phyloP scores from a whole-genome alignment of 306 rosid genomes.

The Prunus mongolica region DNA sequence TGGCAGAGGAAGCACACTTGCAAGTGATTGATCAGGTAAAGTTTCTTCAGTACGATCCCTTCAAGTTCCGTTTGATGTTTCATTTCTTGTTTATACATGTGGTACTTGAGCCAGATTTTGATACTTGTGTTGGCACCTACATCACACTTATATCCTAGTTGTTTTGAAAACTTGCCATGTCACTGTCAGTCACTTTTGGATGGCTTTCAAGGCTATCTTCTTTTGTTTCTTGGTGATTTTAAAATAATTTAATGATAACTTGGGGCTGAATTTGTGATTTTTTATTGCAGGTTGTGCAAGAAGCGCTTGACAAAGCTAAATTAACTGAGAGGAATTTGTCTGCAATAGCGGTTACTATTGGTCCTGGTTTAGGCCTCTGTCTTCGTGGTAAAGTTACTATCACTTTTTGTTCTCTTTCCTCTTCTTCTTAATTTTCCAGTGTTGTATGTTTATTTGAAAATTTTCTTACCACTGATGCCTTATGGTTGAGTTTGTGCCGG shows the following conservation, averaged over 20 bases:
- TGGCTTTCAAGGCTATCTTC: slow-evolving; percentile 4
- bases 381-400: slow-evolving; percentile 65
- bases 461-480: not conserved
- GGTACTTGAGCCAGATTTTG: not conserved
- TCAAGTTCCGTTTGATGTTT: not conserved
- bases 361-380: slow-evolving; percentile 98
- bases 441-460: not conserved
- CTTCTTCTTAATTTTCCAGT: no score
- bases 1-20: slow-evolving; percentile 95
- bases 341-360: slow-evolving; percentile 95
- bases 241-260: not conserved
- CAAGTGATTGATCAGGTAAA: slow-evolving; percentile 81
- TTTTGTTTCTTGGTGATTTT: slow-evolving; percentile 4
- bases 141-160: not conserved
- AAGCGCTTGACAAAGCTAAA: slow-evolving; percentile 75
- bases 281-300: slow-evolving; percentile 81
- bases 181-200: slow-evolving; percentile 3
- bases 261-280: slow-evolving; percentile 16
- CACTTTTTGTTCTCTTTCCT: not conserved
- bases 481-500: not conserved
- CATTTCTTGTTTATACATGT: not conserved
- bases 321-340: slow-evolving; percentile 71
- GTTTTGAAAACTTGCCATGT: not conserved
- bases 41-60: not conserved
- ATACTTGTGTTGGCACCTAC: not conserved